Conservation (phyloP, 768 basidiomycete genomes). For the Daedaleopsis sinensis region DNA sequence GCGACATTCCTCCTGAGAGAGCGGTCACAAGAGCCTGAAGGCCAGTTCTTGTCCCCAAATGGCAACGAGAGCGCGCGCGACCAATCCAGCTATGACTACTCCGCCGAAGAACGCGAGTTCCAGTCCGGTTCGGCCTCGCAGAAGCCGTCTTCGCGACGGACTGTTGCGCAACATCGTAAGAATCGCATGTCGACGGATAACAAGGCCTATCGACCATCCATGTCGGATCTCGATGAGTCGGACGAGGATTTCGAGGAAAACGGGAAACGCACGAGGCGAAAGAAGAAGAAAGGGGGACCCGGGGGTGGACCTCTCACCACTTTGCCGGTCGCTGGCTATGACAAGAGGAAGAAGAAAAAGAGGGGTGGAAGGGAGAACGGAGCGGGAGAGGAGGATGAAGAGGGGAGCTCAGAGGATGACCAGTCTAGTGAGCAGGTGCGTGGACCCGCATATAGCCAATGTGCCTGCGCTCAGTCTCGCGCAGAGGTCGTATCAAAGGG, state of each 20-base stretch:
- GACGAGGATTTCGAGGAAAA: conserved; percentile 62
- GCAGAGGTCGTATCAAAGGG: conserved; percentile 23
- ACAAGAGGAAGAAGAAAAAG: conserved; percentile 61
- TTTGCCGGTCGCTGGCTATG: conserved; percentile 68
- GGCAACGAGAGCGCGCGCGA: conserved; percentile 42
- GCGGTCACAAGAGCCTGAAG: conserved; percentile 58
- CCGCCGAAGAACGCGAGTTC: conserved; percentile 71
- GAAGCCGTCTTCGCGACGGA: conserved; percentile 35
- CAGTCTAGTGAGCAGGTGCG: conserved; percentile 47
- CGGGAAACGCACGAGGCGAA: conserved; percentile 53
- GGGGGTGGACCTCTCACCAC: conserved; percentile 50
- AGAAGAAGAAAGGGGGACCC: conserved; percentile 54
- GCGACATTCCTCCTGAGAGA: conserved; percentile 70
- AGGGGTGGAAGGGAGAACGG: conserved; percentile 44
- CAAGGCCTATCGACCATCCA: conserved; percentile 75
- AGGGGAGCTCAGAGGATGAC: conserved; percentile 43
- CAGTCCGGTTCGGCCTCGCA: conserved; percentile 31
- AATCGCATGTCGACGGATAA: conserved; percentile 76
- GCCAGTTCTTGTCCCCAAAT: conserved; percentile 29
- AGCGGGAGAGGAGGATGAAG: conserved; percentile 48
- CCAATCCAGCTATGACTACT: conserved; percentile 73
- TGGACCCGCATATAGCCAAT: not conserved
- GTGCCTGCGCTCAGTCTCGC: conserved; percentile 9
- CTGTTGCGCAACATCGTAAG: conserved; percentile 44
- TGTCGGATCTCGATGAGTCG: conserved; percentile 63